Base-by-base conservation (phyloP, 371 early-diverging fungal species). In the Neoconidiobolus thromboides region DNA sequence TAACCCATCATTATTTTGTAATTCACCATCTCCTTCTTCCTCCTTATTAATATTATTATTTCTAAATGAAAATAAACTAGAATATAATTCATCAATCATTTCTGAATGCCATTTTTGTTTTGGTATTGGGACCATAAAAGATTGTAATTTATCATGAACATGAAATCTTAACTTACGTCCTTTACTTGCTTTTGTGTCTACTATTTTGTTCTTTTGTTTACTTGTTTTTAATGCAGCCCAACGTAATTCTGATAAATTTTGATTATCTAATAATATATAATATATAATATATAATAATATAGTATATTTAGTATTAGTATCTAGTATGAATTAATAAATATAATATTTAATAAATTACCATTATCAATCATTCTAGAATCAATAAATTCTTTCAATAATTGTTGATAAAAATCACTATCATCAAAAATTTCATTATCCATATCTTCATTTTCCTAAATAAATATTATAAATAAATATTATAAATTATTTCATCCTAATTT, bases 51-150 rank as follows among this genome's bases (percentile, higher is more conserved):
- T 26, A 26, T 70, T 71, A 62, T 81, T 77, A 12, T 91, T 91
- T 26, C 26, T 26, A 26, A 26, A 26, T 26, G 26, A 26, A n/a
- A 94, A 76, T 62, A 94, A 69, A 10, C 84, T 81, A 1, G 81
- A 69, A 63, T 87, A 93, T 36, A 94, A 74, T 70, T 94, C 93
- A 48, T 87, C 86, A 1, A 80, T 72, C 90, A 87, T 92, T 58
- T 80, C 80, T 48, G 89, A 91, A 66, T 90, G 91, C 95, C 95
- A 94, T 2, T 78, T 73, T 12, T 87, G 88, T 36, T 76, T 65
- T 37, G 91, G 89, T 59, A 87, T 74, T 42, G 96, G 91, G 3
- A 87, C 88, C 95, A 96, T 96, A 69, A 93, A 96, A 67, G 88
- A 89, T 66, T 85, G 85, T 15, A 96, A 68, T 64, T 93, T 95